phyloP scores from a whole-genome alignment of 2,329 filamentous ascomycete genomes.

The Blumeriella jaapii region DNA sequence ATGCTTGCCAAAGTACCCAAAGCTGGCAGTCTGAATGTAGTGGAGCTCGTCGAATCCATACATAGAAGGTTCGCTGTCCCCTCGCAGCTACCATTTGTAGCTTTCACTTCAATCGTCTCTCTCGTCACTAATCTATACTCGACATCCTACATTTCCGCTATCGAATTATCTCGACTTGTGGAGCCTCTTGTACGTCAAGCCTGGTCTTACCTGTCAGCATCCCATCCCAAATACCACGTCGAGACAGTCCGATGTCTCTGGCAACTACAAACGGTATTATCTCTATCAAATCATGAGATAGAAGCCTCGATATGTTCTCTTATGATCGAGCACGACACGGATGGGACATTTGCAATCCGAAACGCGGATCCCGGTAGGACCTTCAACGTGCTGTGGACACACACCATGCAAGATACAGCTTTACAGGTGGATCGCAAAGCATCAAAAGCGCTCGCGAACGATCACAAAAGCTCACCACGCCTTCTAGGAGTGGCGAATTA shows the following conservation, averaged over 20 bases:
- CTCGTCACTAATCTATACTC: constrained; percentile 46
- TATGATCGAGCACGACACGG: constrained; percentile 45
- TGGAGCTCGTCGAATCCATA: constrained; percentile 39
- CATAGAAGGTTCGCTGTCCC: constrained; percentile 34
- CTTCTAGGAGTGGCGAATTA: constrained; percentile 50
- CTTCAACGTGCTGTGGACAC: constrained; percentile 74
- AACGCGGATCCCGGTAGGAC: constrained; percentile 52
- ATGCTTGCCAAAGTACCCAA: constrained; percentile 42
- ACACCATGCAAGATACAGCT: constrained; percentile 51
- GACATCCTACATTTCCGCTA: constrained; percentile 37
- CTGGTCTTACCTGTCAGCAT: constrained; percentile 73
- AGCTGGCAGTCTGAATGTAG: constrained; percentile 35
- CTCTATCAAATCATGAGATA: constrained; percentile 56
- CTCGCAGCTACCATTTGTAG: constrained; percentile 36
- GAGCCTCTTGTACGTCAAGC: constrained; percentile 57
- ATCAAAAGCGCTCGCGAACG: constrained; percentile 33
- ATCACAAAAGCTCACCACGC: constrained; percentile 29
- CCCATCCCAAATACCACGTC: constrained; percentile 84
- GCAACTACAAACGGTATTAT: constrained; percentile 67
- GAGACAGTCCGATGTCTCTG: constrained; percentile 81
- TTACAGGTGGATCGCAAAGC: constrained; percentile 36
- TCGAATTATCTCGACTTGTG: constrained; percentile 51
- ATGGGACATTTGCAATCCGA: constrained; percentile 36
- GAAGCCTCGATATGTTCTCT: constrained; percentile 66
- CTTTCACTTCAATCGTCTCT: constrained; percentile 47